Percentiles rank a stretch among this genome's conserved stretches.
These are phyloP conservation scores for Luffa acutangula DNA, from an alignment of 306 rosid species.

Conservation along the genomic window DNA sequence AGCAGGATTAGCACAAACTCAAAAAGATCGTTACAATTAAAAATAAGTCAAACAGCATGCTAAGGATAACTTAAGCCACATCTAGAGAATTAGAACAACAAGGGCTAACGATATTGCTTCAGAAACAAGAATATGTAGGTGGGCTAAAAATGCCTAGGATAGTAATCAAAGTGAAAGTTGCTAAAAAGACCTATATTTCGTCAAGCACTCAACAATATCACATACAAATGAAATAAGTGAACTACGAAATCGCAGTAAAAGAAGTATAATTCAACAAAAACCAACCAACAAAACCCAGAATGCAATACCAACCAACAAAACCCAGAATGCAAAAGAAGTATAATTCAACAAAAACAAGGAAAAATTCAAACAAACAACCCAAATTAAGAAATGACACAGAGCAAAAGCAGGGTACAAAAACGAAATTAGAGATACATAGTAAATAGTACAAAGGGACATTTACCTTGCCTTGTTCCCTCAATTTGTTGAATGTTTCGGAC, in stretches of 20 bases:
- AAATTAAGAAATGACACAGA: conserved; percentile 3
- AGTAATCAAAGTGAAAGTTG: neutral
- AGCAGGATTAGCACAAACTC: conserved; percentile 1
- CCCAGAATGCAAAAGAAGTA: neutral
- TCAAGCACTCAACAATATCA: neutral
- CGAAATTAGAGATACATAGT: neutral
- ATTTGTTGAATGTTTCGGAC: conserved; percentile 53
- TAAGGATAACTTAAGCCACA: no score
- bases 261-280: no score
- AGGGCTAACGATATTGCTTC: neutral
- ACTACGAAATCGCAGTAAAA: neutral
- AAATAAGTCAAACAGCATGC: no score
- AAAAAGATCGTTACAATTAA: no score
- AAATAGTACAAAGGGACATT: conserved; percentile 8
- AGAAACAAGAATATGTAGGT: neutral
- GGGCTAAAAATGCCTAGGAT: neutral
- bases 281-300: no score
- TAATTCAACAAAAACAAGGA: neutral
- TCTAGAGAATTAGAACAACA: no score
- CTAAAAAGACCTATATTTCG: neutral
- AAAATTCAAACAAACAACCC: neutral
- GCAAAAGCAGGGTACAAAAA: neutral
- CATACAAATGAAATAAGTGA: neutral
- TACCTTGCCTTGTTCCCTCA: conserved; percentile 60
- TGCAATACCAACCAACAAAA: neutral